Percentiles rank a stretch among this genome's conserved stretches.
These are phyloP conservation scores for Pseudisothecium myosuroides DNA, from an alignment of 225 moss, liverwort and hornwort species.

Conservation along the genomic window DNA sequence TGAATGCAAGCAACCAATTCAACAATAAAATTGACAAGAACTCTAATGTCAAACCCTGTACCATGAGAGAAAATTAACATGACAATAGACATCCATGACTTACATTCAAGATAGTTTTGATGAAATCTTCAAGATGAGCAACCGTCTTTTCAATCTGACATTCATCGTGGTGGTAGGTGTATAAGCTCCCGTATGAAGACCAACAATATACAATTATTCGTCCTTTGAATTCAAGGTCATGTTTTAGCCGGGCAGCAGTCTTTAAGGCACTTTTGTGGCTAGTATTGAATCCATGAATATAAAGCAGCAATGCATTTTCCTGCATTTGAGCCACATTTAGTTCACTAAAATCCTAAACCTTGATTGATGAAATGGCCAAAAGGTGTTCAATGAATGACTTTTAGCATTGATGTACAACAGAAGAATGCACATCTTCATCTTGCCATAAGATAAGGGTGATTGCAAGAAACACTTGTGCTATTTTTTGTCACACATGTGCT, in stretches of 20 bases:
- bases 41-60: neutral
- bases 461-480: too few relatives aligned
- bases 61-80: neutral
- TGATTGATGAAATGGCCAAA: neutral
- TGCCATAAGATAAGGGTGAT: neutral
- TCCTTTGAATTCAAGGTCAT: neutral
- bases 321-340: neutral
- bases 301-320: neutral
- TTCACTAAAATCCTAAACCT: neutral
- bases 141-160: neutral
- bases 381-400: neutral
- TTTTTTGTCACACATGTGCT: too few relatives aligned
- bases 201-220: neutral
- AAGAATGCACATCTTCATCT: neutral
- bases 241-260: neutral
- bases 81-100: neutral
- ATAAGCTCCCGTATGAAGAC: neutral
- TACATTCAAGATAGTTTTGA: neutral
- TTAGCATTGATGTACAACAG: neutral
- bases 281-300: neutral
- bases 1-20: neutral
- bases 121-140: neutral
- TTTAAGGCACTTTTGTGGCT: neutral
- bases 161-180: neutral
- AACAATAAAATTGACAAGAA: neutral